These are phyloP conservation scores for Stemphylium lycopersici DNA, from an alignment of 2,329 filamentous ascomycete species.

Conservation along the genomic window DNA sequence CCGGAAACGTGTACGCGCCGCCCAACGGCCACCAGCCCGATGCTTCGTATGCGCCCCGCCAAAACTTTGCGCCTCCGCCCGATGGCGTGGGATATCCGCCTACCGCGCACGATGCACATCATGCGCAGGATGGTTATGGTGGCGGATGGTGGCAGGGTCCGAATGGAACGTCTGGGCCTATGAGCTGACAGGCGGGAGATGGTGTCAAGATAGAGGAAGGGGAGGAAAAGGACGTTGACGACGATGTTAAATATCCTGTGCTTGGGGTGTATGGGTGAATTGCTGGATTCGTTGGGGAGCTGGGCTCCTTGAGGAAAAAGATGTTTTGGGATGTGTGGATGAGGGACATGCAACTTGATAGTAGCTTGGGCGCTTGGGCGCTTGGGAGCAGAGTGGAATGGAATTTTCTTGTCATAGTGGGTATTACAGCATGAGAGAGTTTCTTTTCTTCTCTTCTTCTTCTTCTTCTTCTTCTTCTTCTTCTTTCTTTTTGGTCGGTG, in stretches of 20 bases:
- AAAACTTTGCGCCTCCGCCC: constrained; percentile 1
- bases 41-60: constrained; percentile 6
- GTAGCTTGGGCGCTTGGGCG: too few species aligned
- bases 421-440: too few species aligned
- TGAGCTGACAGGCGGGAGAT: constrained; percentile 10
- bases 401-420: too few species aligned
- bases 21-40: constrained; percentile 1
- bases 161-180: constrained; percentile 5
- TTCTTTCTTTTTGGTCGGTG: too few species aligned
- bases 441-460: too few species aligned
- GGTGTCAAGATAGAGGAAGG: not conserved
- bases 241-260: not conserved
- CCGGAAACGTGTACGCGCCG: constrained; percentile 9
- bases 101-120: constrained; percentile 1
- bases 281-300: not conserved
- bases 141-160: constrained; percentile 16
- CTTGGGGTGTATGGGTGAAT: not conserved
- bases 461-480: too few species aligned
- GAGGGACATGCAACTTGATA: too few species aligned
- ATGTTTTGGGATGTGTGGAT: too few species aligned
- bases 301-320: not conserved
- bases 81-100: constrained; percentile 4
- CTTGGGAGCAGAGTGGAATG: too few species aligned
- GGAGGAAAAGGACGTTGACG: too few species aligned
- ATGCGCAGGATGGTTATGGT: constrained; percentile 10